phyloP scores from a whole-genome alignment of 495 filamentous ascomycete species.

The Neurospora tetrasperma region DNA sequence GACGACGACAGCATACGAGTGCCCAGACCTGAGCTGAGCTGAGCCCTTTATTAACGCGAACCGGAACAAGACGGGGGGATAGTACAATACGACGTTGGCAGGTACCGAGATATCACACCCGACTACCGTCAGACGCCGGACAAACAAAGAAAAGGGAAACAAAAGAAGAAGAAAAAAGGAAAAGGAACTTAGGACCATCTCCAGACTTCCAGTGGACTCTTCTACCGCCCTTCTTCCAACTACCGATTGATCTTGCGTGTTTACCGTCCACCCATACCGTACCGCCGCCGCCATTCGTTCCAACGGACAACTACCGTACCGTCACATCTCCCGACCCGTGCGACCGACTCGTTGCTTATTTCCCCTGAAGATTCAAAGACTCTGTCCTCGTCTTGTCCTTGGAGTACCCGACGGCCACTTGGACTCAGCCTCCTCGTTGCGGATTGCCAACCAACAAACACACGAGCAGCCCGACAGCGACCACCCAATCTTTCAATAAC shows the following conservation, averaged over 20 bases:
- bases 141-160: not conserved
- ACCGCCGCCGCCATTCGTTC: not conserved
- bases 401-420: not conserved
- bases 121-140: not conserved
- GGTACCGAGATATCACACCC: not conserved
- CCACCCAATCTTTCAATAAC: not conserved
- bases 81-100: not conserved
- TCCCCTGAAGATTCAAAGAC: not conserved
- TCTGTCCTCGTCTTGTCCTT: not conserved
- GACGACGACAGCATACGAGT: conserved; percentile 5
- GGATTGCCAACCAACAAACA: not conserved
- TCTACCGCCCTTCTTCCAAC: not conserved
- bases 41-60: not conserved
- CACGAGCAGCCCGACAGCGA: not conserved
- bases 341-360: conserved; percentile 1
- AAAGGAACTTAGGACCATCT: not conserved
- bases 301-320: not conserved
- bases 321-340: not conserved
- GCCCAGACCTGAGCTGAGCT: not conserved
- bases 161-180: not conserved
- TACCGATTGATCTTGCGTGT: not conserved
- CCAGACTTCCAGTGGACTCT: not conserved
- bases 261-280: not conserved
- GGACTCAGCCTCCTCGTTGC: not conserved
- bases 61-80: not conserved